These are phyloP conservation scores for Hirsutella rhossiliensis DNA, from an alignment of 2,329 filamentous ascomycete genomes.

Conservation along the genomic window DNA sequence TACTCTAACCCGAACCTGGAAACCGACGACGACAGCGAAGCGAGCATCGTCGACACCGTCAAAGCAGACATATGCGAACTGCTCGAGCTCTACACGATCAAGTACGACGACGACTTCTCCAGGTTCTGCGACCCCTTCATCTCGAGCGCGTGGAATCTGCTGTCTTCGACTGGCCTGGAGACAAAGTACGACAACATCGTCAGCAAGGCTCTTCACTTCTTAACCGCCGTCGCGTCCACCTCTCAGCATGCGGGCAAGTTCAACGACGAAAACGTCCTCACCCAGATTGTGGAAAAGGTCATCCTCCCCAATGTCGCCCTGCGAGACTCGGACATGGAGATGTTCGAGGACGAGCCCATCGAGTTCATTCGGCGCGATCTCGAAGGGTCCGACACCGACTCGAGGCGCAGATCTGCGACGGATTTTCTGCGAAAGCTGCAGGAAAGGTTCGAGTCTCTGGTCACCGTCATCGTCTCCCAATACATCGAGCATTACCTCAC, in stretches of 20 bases:
- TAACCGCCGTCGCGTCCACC: constrained; percentile 77
- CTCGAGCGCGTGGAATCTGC: constrained; percentile 77
- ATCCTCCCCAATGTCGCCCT: constrained; percentile 86
- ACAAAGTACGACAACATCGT: constrained; percentile 92
- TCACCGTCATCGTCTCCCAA: constrained; percentile 75
- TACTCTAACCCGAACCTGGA: constrained; percentile 77
- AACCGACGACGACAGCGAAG: constrained; percentile 82
- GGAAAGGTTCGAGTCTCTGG: constrained; percentile 73
- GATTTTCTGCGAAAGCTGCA: constrained; percentile 87
- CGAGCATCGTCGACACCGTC: constrained; percentile 71
- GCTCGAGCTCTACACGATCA: constrained; percentile 80
- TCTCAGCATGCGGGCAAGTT: constrained; percentile 71
- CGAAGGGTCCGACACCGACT: constrained; percentile 93
- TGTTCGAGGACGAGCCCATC: constrained; percentile 97
- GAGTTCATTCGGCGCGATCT: constrained; percentile 94
- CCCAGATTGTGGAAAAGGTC: constrained; percentile 89
- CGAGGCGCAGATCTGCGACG: constrained; percentile 78
- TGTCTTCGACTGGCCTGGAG: constrained; percentile 76
- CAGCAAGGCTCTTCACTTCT: constrained; percentile 86
- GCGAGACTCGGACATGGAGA: constrained; percentile 84
- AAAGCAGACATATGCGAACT: constrained; percentile 91
- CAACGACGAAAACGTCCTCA: constrained; percentile 67
- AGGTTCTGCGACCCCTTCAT: constrained; percentile 73
- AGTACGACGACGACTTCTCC: constrained; percentile 91
- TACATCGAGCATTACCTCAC: constrained; percentile 83